Evolutionary conservation across 2,329 filamentous ascomycete genomes (phyloP), one percentile per base, ranked within the genome.

Genomic region (Fusarium sp.): DNA sequence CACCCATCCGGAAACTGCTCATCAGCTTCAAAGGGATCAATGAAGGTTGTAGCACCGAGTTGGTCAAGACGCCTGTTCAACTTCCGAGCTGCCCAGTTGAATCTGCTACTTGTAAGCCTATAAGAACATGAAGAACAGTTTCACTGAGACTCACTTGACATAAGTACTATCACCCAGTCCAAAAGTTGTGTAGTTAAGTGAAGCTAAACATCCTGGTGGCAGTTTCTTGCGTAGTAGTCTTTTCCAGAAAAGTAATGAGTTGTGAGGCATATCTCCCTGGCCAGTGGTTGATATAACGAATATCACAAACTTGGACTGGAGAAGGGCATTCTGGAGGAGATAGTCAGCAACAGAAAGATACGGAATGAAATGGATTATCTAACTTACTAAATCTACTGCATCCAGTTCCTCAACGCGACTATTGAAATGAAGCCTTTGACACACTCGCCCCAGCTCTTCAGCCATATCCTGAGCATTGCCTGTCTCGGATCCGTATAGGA

Each of bases 101-200:
- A 97, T 75, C 92, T 95, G 23, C 11, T 25, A 37, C 13, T 21
- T 46, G 31, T 58, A 28, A 65, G 59, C 50, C 31, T 39, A 50
- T 4, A 23, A 18, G 19, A 41, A n/a, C 7, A 46, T 45, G 14
- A 7, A 18, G 23, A 11, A 42, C 14, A 26, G 19, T 14, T 5
- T 44, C 13, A n/a, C 3, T 25, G 7, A 18, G 50, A 77, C 86
- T 70, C 83, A 96, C 90, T 97, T 95, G 58, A 91, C 86, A 84
- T 99, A 99, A 2, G 94, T 97, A 76, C 92, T 97, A 79, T 99
- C 96, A 1, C 96, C 96, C 2, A 98, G 85, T 1, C 96, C 96
- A 83, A 98, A 97, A 0, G 91, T 92, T 5, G 93, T 91, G 80
- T 97, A 98, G 2, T 83, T 85, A 66, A 97, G 82, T 34, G 86